Evolutionary conservation across 805 yeast species (phyloP), one percentile per base, ranked within the genome.

Genomic region (Kodamaea leandrae): DNA sequence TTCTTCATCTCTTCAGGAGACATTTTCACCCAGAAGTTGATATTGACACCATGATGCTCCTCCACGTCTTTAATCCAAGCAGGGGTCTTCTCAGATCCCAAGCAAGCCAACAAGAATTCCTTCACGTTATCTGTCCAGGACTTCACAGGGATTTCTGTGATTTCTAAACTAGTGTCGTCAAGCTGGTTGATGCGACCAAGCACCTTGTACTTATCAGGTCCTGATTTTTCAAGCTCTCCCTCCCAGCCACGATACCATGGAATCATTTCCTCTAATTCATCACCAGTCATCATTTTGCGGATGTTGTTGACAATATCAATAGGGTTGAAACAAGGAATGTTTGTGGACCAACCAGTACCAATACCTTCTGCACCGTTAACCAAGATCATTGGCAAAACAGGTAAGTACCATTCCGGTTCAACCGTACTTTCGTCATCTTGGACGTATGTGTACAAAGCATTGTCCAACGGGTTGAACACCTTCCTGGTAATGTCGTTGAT

Each of bases 191-290:
- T 83, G 41, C 72, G 73, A 50, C 99, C 99, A 50, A 76, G 78
- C 50, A 88, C 77, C 54, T 80, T 80, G 63, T 74, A 93, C 53
- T 78, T 83, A 41, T 83, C 93, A n/a, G 66, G 60, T 7, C 75
- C 81, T 20, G 74, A 61, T 48, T 76, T 73, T 53, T 83, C 88
- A 35, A 90, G 73, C 1, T 75, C 68, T 36, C 99, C 99, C 33
- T 79, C 82, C 98, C 98, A 93, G 13, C 96, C 98, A 60, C 86
- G 80, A 59, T 74, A 93, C 98, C 98, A 93, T 1, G 99, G 99
- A 7, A 66, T 60, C 88, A 93, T 79, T 27, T 83, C 86, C 20
- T 67, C 73, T 64, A 80, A 58, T 25, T 79, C 85, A 53, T 87
- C 83, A 7, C 80, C 85, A 14, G 72, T 68, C 88, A 93, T 81